Percentiles rank a stretch among this genome's conserved stretches.
Evolutionary conservation across 2,329 filamentous ascomycete species (phyloP).

Genomic region (Botrytis paeoniae): DNA sequence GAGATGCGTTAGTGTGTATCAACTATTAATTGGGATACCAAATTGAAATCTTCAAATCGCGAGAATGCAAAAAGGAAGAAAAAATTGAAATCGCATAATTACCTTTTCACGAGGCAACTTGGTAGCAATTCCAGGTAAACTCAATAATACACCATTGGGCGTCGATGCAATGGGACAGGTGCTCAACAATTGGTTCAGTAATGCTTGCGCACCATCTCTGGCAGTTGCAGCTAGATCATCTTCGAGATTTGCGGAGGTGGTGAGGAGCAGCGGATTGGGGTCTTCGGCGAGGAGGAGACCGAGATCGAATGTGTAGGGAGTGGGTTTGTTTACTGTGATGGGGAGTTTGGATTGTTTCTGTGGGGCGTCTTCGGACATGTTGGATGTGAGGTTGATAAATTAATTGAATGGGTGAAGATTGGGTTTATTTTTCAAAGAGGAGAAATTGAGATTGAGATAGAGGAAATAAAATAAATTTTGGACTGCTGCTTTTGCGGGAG

Average conservation of each 20-base stretch:
- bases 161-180: constrained; percentile 77
- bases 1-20: constrained; percentile 10
- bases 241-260: constrained; percentile 54
- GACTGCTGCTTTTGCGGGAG: constrained; percentile 19
- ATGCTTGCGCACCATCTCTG: constrained; percentile 84
- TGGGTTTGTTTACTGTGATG: constrained; percentile 73
- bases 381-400: constrained; percentile 3
- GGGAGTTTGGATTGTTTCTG: constrained; percentile 45
- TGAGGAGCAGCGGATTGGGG: constrained; percentile 71
- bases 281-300: constrained; percentile 83
- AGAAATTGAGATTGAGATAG: constrained; percentile 8
- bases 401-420: constrained; percentile 15
- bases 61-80: constrained; percentile 10
- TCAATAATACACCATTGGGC: constrained; percentile 68
- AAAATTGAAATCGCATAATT: neutral
- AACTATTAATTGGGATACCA: neutral
- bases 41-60: neutral
- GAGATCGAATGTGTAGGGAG: constrained; percentile 89
- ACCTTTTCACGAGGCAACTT: constrained; percentile 81
- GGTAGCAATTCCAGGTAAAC: constrained; percentile 68
- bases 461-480: constrained; percentile 23
- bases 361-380: constrained; percentile 18
- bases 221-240: constrained; percentile 68
- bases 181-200: constrained; percentile 91
- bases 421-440: constrained; percentile 10